These are phyloP conservation scores for Wallacemonas collosoma DNA, from an alignment of 208 protist genomes.

Conservation along the genomic window DNA sequence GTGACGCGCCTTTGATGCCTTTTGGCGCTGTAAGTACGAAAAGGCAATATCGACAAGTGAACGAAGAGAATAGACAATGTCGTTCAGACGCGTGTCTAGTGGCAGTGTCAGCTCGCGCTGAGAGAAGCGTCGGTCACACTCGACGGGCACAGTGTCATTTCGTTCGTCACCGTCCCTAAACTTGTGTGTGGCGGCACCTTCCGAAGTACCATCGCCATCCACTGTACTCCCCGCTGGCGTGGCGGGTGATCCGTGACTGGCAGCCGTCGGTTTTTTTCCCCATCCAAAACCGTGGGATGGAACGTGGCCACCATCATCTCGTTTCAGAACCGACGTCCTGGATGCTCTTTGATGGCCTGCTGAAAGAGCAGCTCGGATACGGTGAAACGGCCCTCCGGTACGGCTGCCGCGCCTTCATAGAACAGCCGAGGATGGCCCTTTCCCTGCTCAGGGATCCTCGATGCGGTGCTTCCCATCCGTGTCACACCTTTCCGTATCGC, in stretches of 20 bases:
- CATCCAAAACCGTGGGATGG: not conserved
- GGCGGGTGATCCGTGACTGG: not conserved
- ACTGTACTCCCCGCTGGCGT: not conserved
- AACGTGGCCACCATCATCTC: constrained; percentile 19
- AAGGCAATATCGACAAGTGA: constrained; percentile 32
- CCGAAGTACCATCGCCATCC: not conserved
- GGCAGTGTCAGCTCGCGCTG: constrained; percentile 29
- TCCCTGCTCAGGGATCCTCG: constrained; percentile 16
- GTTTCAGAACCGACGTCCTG: constrained; percentile 34
- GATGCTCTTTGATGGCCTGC: constrained; percentile 43
- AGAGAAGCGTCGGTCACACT: not conserved
- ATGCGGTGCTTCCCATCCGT: constrained; percentile 14
- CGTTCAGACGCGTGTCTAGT: constrained; percentile 29
- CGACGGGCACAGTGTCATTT: constrained; percentile 2
- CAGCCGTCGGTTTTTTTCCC: not conserved
- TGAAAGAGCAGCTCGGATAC: constrained; percentile 49
- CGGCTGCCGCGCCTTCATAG: constrained; percentile 31
- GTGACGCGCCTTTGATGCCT: constrained; percentile 13
- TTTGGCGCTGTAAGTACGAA: constrained; percentile 25
- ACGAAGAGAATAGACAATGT: constrained; percentile 36
- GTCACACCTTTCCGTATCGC: no score
- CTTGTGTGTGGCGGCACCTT: not conserved
- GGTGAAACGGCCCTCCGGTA: constrained; percentile 47
- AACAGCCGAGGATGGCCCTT: constrained; percentile 32
- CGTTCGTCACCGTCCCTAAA: not conserved